A percentile compares a stretch with the other conserved stretches of the same genome.
These are phyloP conservation scores for Dipodascopsis uninucleata DNA, from an alignment of 805 yeast genomes.

Conservation along the genomic window DNA sequence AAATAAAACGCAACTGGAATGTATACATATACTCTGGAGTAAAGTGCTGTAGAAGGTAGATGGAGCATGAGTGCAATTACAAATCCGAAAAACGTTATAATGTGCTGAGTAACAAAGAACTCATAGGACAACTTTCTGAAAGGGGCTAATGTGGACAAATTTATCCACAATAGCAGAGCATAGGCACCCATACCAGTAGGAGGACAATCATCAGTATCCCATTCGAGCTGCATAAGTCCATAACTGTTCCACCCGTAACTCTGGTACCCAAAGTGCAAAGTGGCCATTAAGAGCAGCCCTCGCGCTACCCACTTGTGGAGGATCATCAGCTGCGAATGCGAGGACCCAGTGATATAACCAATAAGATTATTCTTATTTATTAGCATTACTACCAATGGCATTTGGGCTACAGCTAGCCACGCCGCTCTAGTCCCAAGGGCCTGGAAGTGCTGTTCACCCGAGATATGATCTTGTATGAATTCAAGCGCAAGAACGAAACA, in stretches of 20 bases:
- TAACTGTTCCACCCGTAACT: slow-evolving; percentile 17
- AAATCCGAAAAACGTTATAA: slow-evolving; percentile 26
- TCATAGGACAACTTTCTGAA: slow-evolving; percentile 24
- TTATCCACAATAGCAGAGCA: slow-evolving; percentile 25
- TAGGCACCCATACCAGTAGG: slow-evolving; percentile 27
- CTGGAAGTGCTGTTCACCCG: slow-evolving; percentile 13
- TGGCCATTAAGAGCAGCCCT: slow-evolving; percentile 24
- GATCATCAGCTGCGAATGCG: slow-evolving; percentile 23
- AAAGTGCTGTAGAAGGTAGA: slow-evolving; percentile 22
- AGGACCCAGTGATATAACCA: slow-evolving; percentile 21
- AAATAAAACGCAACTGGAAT: slow-evolving; percentile 23
- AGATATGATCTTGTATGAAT: not conserved
- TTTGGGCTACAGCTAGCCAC: slow-evolving; percentile 27
- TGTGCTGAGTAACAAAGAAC: slow-evolving; percentile 28
- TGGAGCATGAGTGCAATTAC: slow-evolving; percentile 23
- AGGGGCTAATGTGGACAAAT: slow-evolving; percentile 33
- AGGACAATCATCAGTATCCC: slow-evolving; percentile 18
- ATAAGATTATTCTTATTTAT: slow-evolving; percentile 21
- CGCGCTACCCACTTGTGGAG: slow-evolving; percentile 30
- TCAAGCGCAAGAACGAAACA: not conserved
- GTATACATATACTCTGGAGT: slow-evolving; percentile 14
- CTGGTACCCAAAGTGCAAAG: slow-evolving; percentile 27
- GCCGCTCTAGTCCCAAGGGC: slow-evolving; percentile 26
- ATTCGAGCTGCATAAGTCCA: slow-evolving; percentile 7
- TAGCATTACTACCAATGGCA: slow-evolving; percentile 27